Evolutionary conservation across 345 rosid species (phyloP), one percentile per base, ranked within the genome.

Genomic region (Draba incana): DNA sequence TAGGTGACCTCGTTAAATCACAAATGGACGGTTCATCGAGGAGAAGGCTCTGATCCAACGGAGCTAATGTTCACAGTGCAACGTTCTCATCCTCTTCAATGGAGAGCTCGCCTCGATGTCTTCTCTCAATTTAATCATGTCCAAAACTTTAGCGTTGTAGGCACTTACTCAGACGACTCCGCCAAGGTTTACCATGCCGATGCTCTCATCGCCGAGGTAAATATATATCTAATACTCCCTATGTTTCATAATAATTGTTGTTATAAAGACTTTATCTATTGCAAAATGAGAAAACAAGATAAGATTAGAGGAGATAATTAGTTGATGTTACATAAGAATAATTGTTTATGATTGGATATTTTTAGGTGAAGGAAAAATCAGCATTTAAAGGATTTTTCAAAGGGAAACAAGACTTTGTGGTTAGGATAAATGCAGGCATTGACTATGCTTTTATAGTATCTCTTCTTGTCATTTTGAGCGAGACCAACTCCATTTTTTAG

Each of bases 41-140:
- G 74, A 51, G 52, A 60, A 70, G 67, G 74, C 15, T 70, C 74
- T 16, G 74, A 70, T 70, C 67, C 66, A 20, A 70, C 10, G 35
- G 74, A 70, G 60, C 67, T 60, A n/a, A 60, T 70, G 74, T 60
- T 60, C 46, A 70, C 60, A 20, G 74, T 59, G 60, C 58, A 69
- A 42, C 66, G 60, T 50, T 49, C 74, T 41, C 25, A 30, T 60
- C 27, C 74, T 59, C 45, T 70, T 51, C 74, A 70, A 20, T 60
- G 61, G 61, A 70, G 74, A 12, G 61, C 74, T n/a, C 74, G 61
- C 16, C 74, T 70, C 28, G 67, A 70, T 24, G 67, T 70, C 60
- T 12, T 41, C 37, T 41, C 60, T 50, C 67, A 60, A 2, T 59
- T 60, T 51, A 46, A 61, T 52, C 67, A 42, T 30, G 35, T 70